phyloP scores from a whole-genome alignment of 768 basidiomycete species.

The Sarcodon sp. region DNA sequence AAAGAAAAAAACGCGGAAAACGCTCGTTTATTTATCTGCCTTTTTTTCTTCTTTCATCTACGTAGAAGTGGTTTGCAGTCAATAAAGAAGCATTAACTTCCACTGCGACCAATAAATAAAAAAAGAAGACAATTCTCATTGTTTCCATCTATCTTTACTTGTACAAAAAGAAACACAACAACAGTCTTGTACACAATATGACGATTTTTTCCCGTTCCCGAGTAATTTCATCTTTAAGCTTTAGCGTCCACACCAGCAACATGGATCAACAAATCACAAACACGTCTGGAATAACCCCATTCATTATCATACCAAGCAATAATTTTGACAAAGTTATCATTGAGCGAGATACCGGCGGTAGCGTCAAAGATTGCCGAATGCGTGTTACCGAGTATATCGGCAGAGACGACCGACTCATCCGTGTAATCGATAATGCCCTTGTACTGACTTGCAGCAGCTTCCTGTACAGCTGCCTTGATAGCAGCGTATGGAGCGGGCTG shows the following conservation, averaged over 20 bases:
- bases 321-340: conserved; percentile 90
- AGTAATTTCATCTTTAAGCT: too few relatives aligned
- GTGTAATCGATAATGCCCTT: conserved; percentile 84
- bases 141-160: too few relatives aligned
- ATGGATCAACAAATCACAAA: conserved; percentile 78
- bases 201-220: too few relatives aligned
- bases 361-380: conserved; percentile 92
- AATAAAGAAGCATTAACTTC: too few relatives aligned
- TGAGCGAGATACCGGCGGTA: conserved; percentile 83
- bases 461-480: conserved; percentile 80
- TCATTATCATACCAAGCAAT: conserved; percentile 95
- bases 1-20: too few relatives aligned
- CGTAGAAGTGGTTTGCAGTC: too few relatives aligned
- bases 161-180: too few relatives aligned
- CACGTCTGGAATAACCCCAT: conserved; percentile 90
- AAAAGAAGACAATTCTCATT: too few relatives aligned
- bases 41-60: too few relatives aligned
- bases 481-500: conserved; percentile 78
- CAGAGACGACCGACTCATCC: conserved; percentile 86
- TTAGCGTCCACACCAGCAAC: conserved; percentile 59
- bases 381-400: conserved; percentile 76
- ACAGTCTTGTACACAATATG: too few relatives aligned
- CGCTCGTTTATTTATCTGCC: too few relatives aligned
- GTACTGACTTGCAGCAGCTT: conserved; percentile 56
- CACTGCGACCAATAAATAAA: too few relatives aligned